phyloP scores from a whole-genome alignment of 768 basidiomycete genomes.

The Amanita polypyramis region DNA sequence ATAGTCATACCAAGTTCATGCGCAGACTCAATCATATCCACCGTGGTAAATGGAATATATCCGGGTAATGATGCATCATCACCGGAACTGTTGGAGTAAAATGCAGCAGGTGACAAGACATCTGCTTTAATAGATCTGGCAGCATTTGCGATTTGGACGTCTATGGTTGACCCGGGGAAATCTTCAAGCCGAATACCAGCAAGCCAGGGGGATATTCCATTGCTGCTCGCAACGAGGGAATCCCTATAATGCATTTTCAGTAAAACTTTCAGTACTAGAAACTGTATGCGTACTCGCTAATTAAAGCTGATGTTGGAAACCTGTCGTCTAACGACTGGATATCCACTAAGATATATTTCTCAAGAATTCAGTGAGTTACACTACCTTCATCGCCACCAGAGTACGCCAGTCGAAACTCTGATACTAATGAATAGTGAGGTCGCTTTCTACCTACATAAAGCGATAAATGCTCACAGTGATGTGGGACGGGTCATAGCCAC shows the following conservation, averaged over 20 bases:
- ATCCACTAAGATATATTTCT: background rate
- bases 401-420: conserved; percentile 83
- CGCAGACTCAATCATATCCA: conserved; percentile 56
- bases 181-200: conserved; percentile 51
- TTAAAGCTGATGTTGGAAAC: conserved; percentile 53
- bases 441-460: background rate
- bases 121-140: conserved; percentile 54
- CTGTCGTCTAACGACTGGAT: conserved; percentile 41
- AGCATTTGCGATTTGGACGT: conserved; percentile 55
- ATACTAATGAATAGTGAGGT: conserved; percentile 29
- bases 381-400: conserved; percentile 58
- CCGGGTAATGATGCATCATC: conserved; percentile 33
- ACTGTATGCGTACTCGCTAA: conserved; percentile 39
- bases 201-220: conserved; percentile 51
- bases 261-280: background rate
- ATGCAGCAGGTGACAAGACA: conserved; percentile 53
- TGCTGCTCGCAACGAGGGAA: conserved; percentile 29
- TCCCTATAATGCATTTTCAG: conserved; percentile 15
- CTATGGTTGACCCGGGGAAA: conserved; percentile 54
- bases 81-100: conserved; percentile 25
- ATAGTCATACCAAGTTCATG: conserved; percentile 54
- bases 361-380: background rate
- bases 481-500: conserved; percentile 43
- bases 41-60: conserved; percentile 49
- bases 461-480: conserved; percentile 42